Evolutionary conservation across 192 early-diverging fungal species (phyloP), one percentile per base, ranked within the genome.

Genomic region (Martensiomyces pterosporus): DNA sequence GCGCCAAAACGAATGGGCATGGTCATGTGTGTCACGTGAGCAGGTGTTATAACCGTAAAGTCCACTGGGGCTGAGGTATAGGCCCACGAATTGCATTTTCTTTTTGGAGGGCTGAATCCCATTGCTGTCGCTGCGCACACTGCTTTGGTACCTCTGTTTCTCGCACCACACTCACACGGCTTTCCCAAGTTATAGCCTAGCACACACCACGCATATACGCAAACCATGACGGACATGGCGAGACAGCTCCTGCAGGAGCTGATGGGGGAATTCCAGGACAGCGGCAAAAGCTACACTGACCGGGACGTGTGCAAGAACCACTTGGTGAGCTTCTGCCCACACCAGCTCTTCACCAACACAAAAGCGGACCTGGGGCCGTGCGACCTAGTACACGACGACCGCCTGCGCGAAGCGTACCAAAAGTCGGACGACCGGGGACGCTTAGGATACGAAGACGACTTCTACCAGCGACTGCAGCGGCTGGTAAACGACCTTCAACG

Each of bases 341-440:
- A 82, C 44, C 80, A 82, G 42, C 71, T 88, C n/a, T 92, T 92
- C 66, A 84, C 83, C 47, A 92, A 92, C 64, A 92, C 90, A 4
- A 92, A 92, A 66, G 85, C 84, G 17, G 88, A 89, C 54, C 78
- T 90, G 12, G 70, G 70, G 9, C 45, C 75, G 3, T 92, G 90
- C 58, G 78, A 83, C 42, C 81, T 83, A 46, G 59, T 89, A n/a
- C 90, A 92, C 65, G 85, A 92, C 49, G 90, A 92, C 55, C 80
- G 80, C 52, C 73, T 92, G 37, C 77, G 80, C 17, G 74, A 82
- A 25, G 73, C 79, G 63, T 80, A 65, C 38, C 48, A 64, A 29
- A 79, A 81, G 33, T 77, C 81, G 8, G 35, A 71, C 6, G 89
- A 92, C 72, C 76, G 76, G 33, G 66, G 76, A 16, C 75, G 79